Evolutionary conservation across 2,329 filamentous ascomycete genomes (phyloP).

Genomic region (Aspergillus luchuensis): DNA sequence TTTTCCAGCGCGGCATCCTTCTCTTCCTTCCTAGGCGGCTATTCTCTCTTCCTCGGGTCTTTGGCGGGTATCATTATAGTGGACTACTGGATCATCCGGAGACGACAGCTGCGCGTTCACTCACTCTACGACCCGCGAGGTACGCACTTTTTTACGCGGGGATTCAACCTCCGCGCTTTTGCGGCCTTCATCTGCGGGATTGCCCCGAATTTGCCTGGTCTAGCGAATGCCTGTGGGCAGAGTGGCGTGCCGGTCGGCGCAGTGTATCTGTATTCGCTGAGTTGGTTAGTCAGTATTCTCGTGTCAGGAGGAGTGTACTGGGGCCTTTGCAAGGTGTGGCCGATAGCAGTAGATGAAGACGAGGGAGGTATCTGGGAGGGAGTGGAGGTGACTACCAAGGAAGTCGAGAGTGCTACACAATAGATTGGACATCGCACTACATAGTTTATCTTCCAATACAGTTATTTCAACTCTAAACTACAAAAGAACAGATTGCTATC

Average conservation of each 20-base stretch:
- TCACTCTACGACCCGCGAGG: constrained; percentile 11
- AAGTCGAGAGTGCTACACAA: not conserved
- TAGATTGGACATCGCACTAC: too few relatives aligned
- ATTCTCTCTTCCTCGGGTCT: constrained; percentile 15
- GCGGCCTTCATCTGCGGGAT: constrained; percentile 13
- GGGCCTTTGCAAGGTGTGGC: constrained; percentile 7
- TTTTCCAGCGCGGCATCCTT: constrained; percentile 10
- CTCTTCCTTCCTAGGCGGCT: constrained; percentile 16
- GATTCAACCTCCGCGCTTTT: constrained; percentile 13
- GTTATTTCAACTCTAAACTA: too few relatives aligned
- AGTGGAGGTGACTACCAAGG: constrained; percentile 2
- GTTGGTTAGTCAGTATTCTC: constrained; percentile 15
- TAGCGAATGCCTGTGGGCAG: constrained; percentile 13
- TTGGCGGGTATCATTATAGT: constrained; percentile 11
- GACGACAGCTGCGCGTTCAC: constrained; percentile 4
- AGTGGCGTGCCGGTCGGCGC: constrained; percentile 9
- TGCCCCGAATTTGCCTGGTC: constrained; percentile 13
- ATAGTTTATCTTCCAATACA: too few relatives aligned
- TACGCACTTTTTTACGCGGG: constrained; percentile 14
- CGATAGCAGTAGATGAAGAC: constrained; percentile 14
- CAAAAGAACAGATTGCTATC: not conserved
- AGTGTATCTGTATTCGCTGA: constrained; percentile 15
- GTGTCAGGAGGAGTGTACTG: constrained; percentile 9
- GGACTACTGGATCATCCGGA: constrained; percentile 16
- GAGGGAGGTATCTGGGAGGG: constrained; percentile 5